Base-by-base conservation (phyloP, 1,284 basidiomycete genomes). In the Coniferiporia weirii region DNA sequence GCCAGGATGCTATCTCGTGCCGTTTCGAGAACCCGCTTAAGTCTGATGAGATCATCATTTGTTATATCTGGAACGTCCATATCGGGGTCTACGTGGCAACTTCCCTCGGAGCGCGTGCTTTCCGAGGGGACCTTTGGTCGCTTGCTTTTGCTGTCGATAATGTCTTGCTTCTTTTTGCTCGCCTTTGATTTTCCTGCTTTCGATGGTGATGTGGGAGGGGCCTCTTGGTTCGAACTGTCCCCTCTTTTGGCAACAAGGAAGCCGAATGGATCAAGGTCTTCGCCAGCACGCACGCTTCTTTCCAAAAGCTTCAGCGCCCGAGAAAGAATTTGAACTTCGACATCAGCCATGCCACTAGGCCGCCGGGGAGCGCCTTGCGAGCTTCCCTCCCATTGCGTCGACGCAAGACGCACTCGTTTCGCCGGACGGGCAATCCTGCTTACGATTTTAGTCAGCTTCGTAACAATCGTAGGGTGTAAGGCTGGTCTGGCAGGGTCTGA, bases 261-360 rank as follows among this genome's bases (percentile, higher is more conserved):
- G 62, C 71, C 74, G 65, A 95, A 92, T 0, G 89, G 86, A 62
- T 87, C 84, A 3, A 90, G 62, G 57, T 84, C 83, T 66, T 93
- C 89, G 0, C 85, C 86, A 1, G 82, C 80, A 61, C 79, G 81
- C 57, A 95, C 84, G 54, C 82, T 87, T 43, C 91, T 78, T 64
- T 93, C 89, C 8, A 96, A 72, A 22, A 92, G 76, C 67, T 88
- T 88, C 61, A 95, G 69, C 17, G 93, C 66, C 36, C 91, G 78
- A 0, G 78, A 77, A 22, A 95, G 70, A 6, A 77, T 72, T 2
- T 78, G 71, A 0, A 78, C 77, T 52, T 92, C 89, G 2, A 91
- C 73, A 46, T 90, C 84, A 6, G 80, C 78, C 68, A 91, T 79
- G 4, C 81, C 75, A 20, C 80, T 83, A 60, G 78, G 78, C 13